Evolutionary conservation across 495 filamentous ascomycete genomes (phyloP), one percentile per base, ranked within the genome.

Genomic region (Thermochaetoides thermophila): DNA sequence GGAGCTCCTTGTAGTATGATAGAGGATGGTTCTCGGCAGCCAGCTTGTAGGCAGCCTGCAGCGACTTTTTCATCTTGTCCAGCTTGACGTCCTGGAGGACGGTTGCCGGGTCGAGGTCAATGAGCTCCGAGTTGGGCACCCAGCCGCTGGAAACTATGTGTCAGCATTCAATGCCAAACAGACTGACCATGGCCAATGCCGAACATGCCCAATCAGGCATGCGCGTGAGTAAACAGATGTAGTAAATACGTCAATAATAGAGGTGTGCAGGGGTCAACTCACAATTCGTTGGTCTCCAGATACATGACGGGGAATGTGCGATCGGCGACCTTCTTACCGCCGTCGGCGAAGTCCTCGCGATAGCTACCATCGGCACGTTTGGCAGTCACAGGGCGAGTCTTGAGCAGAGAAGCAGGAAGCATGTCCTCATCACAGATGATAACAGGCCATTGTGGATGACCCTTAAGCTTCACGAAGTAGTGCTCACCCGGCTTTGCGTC

Each of bases 231-330:
- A 16, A 16, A 19, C 25, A 25, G 1, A 17, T 34, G n/a, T 16
- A 27, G n/a, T 14, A 35, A 5, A 9, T 11, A 26, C n/a, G 9
- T 17, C 7, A 8, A 31, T 17, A 2, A 26, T 8, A 3, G n/a
- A n/a, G n/a, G n/a, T n/a, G n/a, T n/a, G n/a, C n/a, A n/a, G n/a
- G n/a, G n/a, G n/a, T n/a, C 12, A 32, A 75, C 85, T 69, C 61
- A 95, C 86, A 95, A 95, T 65, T 94, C 84, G 52, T 94, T 91
- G 34, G 84, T 91, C 37, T 74, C 65, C 34, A 95, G 62, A 56
- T 89, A 95, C 85, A 93, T 93, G 41, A 95, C 74, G 2, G 86
- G 84, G 52, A 79, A 94, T 4, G 80, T 84, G 26, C 86, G 69
- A 53, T 93, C 84, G 24, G 73, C 68, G 12, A 66, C 76, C 34